A percentile compares a stretch with the other conserved stretches of the same genome.
Evolutionary conservation across 2,329 filamentous ascomycete genomes (phyloP).

Genomic region (Shiraia bambusicola): DNA sequence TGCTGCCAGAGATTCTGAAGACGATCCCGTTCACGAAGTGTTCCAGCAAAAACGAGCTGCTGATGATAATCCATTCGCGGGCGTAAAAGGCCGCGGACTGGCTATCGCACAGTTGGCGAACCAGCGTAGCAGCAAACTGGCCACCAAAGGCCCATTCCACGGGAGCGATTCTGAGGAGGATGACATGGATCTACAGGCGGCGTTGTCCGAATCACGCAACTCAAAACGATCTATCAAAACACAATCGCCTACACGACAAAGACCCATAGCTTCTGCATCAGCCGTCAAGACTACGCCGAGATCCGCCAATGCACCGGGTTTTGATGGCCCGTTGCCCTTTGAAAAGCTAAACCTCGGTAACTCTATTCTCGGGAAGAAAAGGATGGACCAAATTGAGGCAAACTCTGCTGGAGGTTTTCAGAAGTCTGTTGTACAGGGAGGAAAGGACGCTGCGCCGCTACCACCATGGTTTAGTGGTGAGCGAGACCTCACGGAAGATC

Average conservation of each 20-base stretch:
- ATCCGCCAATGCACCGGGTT: constrained; percentile 59
- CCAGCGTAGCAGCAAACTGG: constrained; percentile 63
- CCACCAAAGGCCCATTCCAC: constrained; percentile 35
- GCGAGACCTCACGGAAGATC: constrained; percentile 56
- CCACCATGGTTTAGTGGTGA: constrained; percentile 73
- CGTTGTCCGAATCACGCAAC: constrained; percentile 70
- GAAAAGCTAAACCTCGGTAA: constrained; percentile 74
- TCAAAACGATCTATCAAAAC: constrained; percentile 38
- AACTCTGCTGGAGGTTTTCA: constrained; percentile 68
- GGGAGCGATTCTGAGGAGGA: constrained; percentile 68
- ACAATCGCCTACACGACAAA: constrained; percentile 38
- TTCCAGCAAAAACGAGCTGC: constrained; percentile 50
- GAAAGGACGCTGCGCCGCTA: constrained; percentile 58
- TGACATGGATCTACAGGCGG: constrained; percentile 72
- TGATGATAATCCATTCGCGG: constrained; percentile 45
- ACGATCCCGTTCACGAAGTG: constrained; percentile 49
- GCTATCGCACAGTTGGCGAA: constrained; percentile 76
- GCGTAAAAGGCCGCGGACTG: constrained; percentile 48
- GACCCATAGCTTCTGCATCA: constrained; percentile 8
- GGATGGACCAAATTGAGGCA: constrained; percentile 54
- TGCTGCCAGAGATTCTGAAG: constrained; percentile 49
- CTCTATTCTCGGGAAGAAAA: constrained; percentile 56
- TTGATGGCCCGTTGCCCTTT: constrained; percentile 85
- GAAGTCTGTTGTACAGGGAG: constrained; percentile 46
- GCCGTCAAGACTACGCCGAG: constrained; percentile 37